Conservation (phyloP, 306 rosid genomes). For the Urtica urens region DNA sequence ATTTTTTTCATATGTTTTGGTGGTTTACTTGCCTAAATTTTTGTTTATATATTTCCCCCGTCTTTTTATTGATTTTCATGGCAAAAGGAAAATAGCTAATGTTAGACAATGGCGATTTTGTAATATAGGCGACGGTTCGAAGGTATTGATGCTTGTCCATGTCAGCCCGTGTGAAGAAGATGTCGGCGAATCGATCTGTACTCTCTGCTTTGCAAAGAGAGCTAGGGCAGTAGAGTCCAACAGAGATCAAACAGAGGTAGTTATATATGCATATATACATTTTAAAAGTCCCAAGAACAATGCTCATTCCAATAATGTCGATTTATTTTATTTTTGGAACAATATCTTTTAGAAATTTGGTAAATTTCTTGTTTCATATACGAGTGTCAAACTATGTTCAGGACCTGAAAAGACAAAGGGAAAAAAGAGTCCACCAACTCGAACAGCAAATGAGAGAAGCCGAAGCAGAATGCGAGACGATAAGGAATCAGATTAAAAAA, state of each 20-base stretch:
- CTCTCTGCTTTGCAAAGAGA: constrained; percentile 81
- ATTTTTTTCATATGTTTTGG: too few relatives aligned
- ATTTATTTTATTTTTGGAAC: too few relatives aligned
- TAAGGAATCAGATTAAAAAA: constrained; percentile 42
- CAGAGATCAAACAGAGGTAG: constrained; percentile 57
- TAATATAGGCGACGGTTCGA: constrained; percentile 65
- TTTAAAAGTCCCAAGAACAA: constrained; percentile 1
- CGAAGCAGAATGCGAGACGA: constrained; percentile 36
- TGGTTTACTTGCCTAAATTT: too few relatives aligned
- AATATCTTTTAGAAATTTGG: not conserved
- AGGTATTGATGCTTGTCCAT: constrained; percentile 89
- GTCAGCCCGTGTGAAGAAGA: constrained; percentile 77
- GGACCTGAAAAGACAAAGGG: constrained; percentile 72
- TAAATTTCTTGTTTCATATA: not conserved
- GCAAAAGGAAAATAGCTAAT: constrained; percentile 4
- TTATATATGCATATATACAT: not conserved
- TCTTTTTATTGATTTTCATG: not conserved
- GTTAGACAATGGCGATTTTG: constrained; percentile 16
- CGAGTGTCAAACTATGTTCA: constrained; percentile 13
- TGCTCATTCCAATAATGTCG: not conserved
- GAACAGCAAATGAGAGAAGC: constrained; percentile 67
- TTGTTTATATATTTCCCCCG: too few relatives aligned
- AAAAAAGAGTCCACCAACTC: constrained; percentile 47
- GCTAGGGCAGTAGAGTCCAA: constrained; percentile 60
- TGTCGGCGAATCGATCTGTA: constrained; percentile 71